Conservation (phyloP, 306 rosid species). For the Casuarina glauca region DNA sequence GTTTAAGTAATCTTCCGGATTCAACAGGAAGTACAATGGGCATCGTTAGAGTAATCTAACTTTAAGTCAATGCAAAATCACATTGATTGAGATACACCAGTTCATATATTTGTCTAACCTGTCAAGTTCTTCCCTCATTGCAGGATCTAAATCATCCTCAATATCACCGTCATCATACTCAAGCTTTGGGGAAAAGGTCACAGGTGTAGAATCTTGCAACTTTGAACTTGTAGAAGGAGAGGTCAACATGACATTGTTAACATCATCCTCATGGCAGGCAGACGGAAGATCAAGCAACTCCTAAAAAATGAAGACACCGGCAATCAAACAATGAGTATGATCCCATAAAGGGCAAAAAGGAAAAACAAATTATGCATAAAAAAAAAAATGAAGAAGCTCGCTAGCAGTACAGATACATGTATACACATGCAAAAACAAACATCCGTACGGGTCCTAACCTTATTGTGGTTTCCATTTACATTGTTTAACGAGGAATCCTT, state of each 20-base stretch:
- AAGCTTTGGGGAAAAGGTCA: constrained; percentile 48
- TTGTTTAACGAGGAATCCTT: constrained; percentile 55
- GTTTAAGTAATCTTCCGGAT: not conserved
- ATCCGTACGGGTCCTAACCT: constrained; percentile 39
- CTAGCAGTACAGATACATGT: not conserved
- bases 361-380: not conserved
- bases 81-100: constrained; percentile 10
- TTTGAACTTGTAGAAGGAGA: constrained; percentile 53
- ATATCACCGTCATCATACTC: constrained; percentile 70
- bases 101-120: constrained; percentile 47
- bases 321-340: constrained; percentile 17
- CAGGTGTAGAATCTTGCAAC: constrained; percentile 49
- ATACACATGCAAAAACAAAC: not conserved
- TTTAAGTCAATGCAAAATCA: not conserved
- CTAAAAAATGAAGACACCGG: constrained; percentile 39
- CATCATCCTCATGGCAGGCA: constrained; percentile 43
- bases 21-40: not conserved
- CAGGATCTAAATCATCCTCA: constrained; percentile 88
- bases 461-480: constrained; percentile 45
- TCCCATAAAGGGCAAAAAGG: constrained; percentile 7
- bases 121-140: constrained; percentile 84
- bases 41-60: not conserved
- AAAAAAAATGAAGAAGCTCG: not conserved
- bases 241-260: constrained; percentile 36
- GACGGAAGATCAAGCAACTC: constrained; percentile 52